Base-by-base conservation (phyloP, 1,284 basidiomycete genomes). In the Trametes pubescens region DNA sequence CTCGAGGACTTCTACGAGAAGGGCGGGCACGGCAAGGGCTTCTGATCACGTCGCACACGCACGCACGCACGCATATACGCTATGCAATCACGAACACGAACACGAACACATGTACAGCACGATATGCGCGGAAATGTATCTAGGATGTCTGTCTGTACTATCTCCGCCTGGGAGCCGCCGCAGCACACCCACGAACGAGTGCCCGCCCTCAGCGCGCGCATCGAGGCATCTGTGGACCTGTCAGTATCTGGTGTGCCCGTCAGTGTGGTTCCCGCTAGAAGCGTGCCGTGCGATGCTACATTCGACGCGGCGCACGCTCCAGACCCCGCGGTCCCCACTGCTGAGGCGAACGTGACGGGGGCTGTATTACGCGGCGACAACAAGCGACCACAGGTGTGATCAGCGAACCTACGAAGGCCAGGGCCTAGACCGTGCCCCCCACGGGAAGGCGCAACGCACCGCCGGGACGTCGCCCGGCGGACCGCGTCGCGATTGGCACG, bases 1-100 rank as follows among this genome's bases (percentile, higher is more conserved):
- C 81, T 95, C 82, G 84, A 93, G 72, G 79, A 79, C 10, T 93
- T 94, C 77, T 97, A 92, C 80, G 86, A 81, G 66, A 78, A 80
- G 61, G 84, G 83, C 53, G 80, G 79, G 11, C 77, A 87, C 68
- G 78, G 74, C 65, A 86, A 87, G 74, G 84, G 84, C 22, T 81
- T 87, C 69, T 86, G 75, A 78, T 59, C 22, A 8, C 14, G 10
- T 3, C 48, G 35, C 49, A 29, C 55, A 59, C 57, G 38, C 47
- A 38, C 44, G 46, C 46, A 22, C 43, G 34, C 51, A 54, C n/a
- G n/a, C n/a, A n/a, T n/a, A n/a, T n/a, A n/a, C n/a, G n/a, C n/a
- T 53, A 57, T 35, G 29, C 32, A 51, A 26, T 35, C n/a, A n/a
- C n/a, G n/a, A 32, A 4, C 29, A 32, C 8, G 29, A 32, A 32